phyloP scores from a whole-genome alignment of 2,329 filamentous ascomycete species.

The Intubia oerlemansii region DNA sequence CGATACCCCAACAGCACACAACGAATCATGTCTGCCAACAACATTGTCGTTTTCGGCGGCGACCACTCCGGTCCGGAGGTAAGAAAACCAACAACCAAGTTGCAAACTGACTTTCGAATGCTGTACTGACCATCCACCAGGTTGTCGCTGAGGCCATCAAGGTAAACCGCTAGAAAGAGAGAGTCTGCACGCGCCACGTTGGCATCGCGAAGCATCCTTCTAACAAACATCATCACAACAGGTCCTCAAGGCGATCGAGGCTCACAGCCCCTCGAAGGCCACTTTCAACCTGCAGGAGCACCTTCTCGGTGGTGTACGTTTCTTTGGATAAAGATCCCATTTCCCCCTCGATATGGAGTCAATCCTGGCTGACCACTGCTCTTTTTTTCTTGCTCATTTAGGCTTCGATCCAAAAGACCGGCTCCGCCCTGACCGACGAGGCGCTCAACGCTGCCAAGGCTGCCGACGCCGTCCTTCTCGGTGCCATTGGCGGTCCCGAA shows the following conservation, averaged over 20 bases:
- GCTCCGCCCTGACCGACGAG: constrained; percentile 59
- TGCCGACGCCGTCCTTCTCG: constrained; percentile 77
- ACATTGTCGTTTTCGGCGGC: constrained; percentile 64
- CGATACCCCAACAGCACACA: too few relatives aligned
- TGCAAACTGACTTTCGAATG: constrained; percentile 12
- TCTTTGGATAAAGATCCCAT: too few relatives aligned
- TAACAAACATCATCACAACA: too few relatives aligned
- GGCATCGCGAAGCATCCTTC: not conserved
- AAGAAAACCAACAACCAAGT: too few relatives aligned
- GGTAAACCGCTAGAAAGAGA: too few relatives aligned
- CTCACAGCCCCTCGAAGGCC: constrained; percentile 41
- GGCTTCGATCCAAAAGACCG: constrained; percentile 74
- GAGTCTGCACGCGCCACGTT: too few relatives aligned
- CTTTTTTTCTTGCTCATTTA: constrained; percentile 18
- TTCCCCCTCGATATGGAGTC: too few relatives aligned
- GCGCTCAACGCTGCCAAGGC: constrained; percentile 65
- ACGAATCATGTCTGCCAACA: too few relatives aligned
- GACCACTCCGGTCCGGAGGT: constrained; percentile 81
- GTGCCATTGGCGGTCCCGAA: constrained; percentile 88
- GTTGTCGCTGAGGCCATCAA: constrained; percentile 73
- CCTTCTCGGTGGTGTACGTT: constrained; percentile 71
- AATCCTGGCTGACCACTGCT: not conserved
- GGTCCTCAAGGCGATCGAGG: constrained; percentile 63
- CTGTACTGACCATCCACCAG: constrained; percentile 18
- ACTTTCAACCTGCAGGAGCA: constrained; percentile 84